phyloP scores from a whole-genome alignment of 805 yeast genomes.

The Barnettozyma salicaria region DNA sequence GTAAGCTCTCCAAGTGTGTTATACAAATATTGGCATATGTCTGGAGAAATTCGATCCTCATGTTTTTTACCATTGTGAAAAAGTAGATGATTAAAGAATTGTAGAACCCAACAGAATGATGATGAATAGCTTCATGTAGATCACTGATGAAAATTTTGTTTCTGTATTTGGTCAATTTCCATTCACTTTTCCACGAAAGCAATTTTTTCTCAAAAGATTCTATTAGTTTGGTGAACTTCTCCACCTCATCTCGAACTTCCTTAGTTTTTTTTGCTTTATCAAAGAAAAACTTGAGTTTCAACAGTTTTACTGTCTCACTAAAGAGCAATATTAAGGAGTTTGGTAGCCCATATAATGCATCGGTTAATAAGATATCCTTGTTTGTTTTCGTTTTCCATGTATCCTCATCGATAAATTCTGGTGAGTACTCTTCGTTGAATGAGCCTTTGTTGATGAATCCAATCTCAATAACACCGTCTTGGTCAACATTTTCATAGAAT shows the following conservation, averaged over 20 bases:
- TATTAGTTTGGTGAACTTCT: slow-evolving; percentile 17
- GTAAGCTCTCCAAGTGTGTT: slow-evolving; percentile 57
- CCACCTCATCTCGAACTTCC: slow-evolving; percentile 15
- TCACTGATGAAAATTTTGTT: slow-evolving; percentile 25
- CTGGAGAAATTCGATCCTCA: slow-evolving; percentile 53
- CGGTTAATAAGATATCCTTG: slow-evolving; percentile 58
- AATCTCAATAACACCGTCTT: slow-evolving; percentile 43
- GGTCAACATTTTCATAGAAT: slow-evolving; percentile 38
- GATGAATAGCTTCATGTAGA: slow-evolving; percentile 63
- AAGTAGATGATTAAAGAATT: slow-evolving; percentile 67
- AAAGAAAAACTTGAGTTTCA: slow-evolving; percentile 54
- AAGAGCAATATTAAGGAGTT: slow-evolving; percentile 70
- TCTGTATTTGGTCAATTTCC: slow-evolving; percentile 46
- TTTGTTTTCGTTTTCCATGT: slow-evolving; percentile 30
- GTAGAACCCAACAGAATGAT: slow-evolving; percentile 76
- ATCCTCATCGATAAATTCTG: slow-evolving; percentile 35
- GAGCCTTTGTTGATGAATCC: slow-evolving; percentile 26
- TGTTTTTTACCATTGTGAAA: slow-evolving; percentile 54
- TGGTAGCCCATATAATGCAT: slow-evolving; percentile 79
- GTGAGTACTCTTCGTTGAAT: slow-evolving; percentile 21
- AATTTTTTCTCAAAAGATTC: slow-evolving; percentile 43
- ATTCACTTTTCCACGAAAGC: slow-evolving; percentile 66
- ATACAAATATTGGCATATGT: slow-evolving; percentile 55
- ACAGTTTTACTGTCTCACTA: slow-evolving; percentile 62
- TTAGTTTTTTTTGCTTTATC: slow-evolving; percentile 2